These are phyloP conservation scores for Staphylotrichum longicolle DNA, from an alignment of 495 filamentous ascomycete species.

Conservation along the genomic window DNA sequence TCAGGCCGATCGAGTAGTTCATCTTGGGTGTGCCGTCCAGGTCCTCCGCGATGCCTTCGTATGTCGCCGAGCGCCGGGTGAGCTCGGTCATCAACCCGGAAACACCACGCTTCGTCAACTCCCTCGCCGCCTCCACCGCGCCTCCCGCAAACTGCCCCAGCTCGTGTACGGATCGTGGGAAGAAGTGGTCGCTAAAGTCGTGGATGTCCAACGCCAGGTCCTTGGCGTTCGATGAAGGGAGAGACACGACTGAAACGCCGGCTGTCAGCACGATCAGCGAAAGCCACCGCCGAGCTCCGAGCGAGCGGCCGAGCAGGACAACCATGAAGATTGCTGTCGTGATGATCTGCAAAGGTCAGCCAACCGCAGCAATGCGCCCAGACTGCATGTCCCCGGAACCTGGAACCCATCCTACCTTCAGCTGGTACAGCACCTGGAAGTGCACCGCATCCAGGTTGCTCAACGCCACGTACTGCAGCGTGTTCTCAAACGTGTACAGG, in stretches of 20 bases:
- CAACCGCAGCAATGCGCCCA: neutral
- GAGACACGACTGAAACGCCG: slow-evolving; percentile 84
- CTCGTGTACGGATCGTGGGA: slow-evolving; percentile 69
- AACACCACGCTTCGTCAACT: slow-evolving; percentile 49
- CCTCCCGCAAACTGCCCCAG: slow-evolving; percentile 49
- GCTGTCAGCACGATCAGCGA: slow-evolving; percentile 74
- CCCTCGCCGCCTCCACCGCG: slow-evolving; percentile 45
- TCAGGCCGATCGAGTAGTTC: slow-evolving; percentile 73
- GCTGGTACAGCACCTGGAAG: slow-evolving; percentile 89
- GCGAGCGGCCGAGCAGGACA: slow-evolving; percentile 64
- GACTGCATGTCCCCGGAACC: no score
- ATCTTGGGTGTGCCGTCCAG: slow-evolving; percentile 62
- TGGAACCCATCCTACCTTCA: slow-evolving; percentile 54
- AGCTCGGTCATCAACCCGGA: slow-evolving; percentile 49
- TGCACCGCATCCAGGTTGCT: slow-evolving; percentile 88
- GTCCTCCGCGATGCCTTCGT: slow-evolving; percentile 89
- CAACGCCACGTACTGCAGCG: slow-evolving; percentile 86
- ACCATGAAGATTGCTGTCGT: slow-evolving; percentile 89
- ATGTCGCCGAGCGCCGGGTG: slow-evolving; percentile 82
- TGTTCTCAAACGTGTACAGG: slow-evolving; percentile 88
- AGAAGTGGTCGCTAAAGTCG: slow-evolving; percentile 60
- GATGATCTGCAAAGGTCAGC: slow-evolving; percentile 55
- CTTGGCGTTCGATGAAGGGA: slow-evolving; percentile 57
- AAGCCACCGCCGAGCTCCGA: slow-evolving; percentile 72
- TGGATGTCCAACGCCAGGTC: slow-evolving; percentile 48